These are phyloP conservation scores for Mortierella sp. DNA, from an alignment of 371 early-diverging fungal genomes.

Conservation along the genomic window DNA sequence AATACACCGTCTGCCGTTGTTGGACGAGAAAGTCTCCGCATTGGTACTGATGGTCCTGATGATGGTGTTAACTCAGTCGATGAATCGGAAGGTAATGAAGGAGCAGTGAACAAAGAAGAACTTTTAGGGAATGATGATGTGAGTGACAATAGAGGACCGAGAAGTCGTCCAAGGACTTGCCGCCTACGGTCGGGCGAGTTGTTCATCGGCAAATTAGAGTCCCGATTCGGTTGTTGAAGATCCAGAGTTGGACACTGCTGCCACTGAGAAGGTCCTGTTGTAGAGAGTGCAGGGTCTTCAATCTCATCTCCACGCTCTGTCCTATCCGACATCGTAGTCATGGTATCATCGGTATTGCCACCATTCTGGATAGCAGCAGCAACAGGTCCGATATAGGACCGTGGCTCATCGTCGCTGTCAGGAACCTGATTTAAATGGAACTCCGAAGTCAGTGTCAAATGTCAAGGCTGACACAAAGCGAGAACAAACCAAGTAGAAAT, in stretches of 20 bases:
- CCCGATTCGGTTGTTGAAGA: not conserved
- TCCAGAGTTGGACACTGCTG: not conserved
- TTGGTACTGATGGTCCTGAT: slow-evolving; percentile 4
- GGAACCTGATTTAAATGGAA: slow-evolving; percentile 4
- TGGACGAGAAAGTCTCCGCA: not conserved
- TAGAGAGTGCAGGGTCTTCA: not conserved
- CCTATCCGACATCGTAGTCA: slow-evolving; percentile 13
- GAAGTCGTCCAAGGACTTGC: not conserved
- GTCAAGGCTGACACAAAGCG: too few relatives aligned
- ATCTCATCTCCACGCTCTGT: slow-evolving; percentile 10
- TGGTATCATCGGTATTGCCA: not conserved
- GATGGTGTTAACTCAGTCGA: not conserved
- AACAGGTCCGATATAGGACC: not conserved
- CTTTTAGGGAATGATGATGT: not conserved
- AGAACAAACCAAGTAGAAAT: not conserved
- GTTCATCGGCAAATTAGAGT: not conserved
- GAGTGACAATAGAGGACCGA: not conserved
- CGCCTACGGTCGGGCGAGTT: not conserved
- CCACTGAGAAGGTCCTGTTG: not conserved
- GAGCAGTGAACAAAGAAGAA: not conserved
- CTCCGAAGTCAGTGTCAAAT: not conserved
- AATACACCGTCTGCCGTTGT: slow-evolving; percentile 64
- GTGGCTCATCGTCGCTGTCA: not conserved
- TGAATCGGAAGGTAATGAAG: not conserved
- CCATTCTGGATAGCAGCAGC: not conserved